Evolutionary conservation across 768 basidiomycete genomes (phyloP), one percentile per base, ranked within the genome.

Genomic region (Rhodotorula paludigena): DNA sequence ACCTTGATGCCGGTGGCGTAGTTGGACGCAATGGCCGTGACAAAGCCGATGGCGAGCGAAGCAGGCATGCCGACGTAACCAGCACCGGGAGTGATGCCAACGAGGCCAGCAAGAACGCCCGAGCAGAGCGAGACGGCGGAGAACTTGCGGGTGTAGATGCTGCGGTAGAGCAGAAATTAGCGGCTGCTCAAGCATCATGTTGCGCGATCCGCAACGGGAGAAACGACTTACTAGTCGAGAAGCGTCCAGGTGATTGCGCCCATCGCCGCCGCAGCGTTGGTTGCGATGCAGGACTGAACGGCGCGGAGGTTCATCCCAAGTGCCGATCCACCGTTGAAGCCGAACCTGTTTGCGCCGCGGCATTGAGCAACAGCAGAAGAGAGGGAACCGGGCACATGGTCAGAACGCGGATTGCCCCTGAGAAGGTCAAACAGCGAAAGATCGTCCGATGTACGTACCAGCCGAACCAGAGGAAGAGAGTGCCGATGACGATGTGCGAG

Each of bases 111-210:
- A 68, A 94, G 89, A n/a, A 90, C 89, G 33, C 92, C 92, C 3
- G 85, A 90, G 79, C 92, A 94, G 78, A 96, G 88, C 39, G 90
- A 90, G 72, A 94, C 90, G 84, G 91, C 91, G 38, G 84, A 89
- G 82, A 84, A 91, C 78, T 89, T 89, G 47, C 68, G 61, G 3
- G 72, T 66, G 65, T 69, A 66, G 62, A 69, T 58, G 67, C 65
- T 67, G 60, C 38, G 9, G 23, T 18, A 11, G 32, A 3, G 20
- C 25, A 52, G 35, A 5, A 21, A 28, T 21, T 15, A 32, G 30
- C 32, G 23, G n/a, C 8, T 9, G 14, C 47, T 7, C 28, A n/a
- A n/a, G n/a, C n/a, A n/a, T n/a, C n/a, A n/a, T n/a, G n/a, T 28
- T 14, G 47, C n/a, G 21, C 36, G 28, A 48, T 4, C 48, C 62